Evolutionary conservation across 176 grass and related monocot species (phyloP).

Genomic region (Areca catechu): DNA sequence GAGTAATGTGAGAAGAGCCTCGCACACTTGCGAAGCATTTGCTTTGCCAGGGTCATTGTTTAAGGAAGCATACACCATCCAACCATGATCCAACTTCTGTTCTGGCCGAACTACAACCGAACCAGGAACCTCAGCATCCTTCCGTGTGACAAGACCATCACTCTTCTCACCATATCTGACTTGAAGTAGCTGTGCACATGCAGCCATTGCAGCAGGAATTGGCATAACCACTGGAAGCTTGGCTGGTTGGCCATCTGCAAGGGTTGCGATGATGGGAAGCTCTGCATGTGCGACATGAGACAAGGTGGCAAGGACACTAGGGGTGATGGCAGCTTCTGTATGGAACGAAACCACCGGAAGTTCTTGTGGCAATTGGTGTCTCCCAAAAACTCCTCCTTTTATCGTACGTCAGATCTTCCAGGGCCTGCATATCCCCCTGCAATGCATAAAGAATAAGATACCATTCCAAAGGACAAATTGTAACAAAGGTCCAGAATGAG

Average conservation of each 20-base stretch:
- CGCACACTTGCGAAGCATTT: constrained; percentile 72
- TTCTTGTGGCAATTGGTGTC: constrained; percentile 48
- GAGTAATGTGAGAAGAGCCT: constrained; percentile 72
- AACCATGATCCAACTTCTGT: constrained; percentile 70
- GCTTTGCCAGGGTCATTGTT: constrained; percentile 61
- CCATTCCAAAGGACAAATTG: not conserved
- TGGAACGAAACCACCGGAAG: constrained; percentile 78
- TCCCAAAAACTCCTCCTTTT: constrained; percentile 67
- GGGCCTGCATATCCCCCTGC: constrained; percentile 75
- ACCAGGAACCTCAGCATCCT: constrained; percentile 68
- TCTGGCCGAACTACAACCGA: constrained; percentile 58
- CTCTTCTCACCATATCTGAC: constrained; percentile 81
- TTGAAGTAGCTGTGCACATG: constrained; percentile 68
- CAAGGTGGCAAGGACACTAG: constrained; percentile 58
- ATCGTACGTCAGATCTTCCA: constrained; percentile 74
- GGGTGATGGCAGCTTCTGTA: constrained; percentile 73
- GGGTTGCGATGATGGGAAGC: constrained; percentile 38
- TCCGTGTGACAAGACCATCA: constrained; percentile 70
- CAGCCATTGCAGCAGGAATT: constrained; percentile 68
- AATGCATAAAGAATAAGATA: constrained; percentile 8
- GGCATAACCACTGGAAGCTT: constrained; percentile 80
- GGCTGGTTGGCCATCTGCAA: constrained; percentile 32
- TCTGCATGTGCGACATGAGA: constrained; percentile 81
- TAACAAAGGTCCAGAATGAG: no score
- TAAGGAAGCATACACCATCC: constrained; percentile 84